Evolutionary conservation across 192 early-diverging fungal genomes (phyloP).

Genomic region (Neocallimastix lanati): DNA sequence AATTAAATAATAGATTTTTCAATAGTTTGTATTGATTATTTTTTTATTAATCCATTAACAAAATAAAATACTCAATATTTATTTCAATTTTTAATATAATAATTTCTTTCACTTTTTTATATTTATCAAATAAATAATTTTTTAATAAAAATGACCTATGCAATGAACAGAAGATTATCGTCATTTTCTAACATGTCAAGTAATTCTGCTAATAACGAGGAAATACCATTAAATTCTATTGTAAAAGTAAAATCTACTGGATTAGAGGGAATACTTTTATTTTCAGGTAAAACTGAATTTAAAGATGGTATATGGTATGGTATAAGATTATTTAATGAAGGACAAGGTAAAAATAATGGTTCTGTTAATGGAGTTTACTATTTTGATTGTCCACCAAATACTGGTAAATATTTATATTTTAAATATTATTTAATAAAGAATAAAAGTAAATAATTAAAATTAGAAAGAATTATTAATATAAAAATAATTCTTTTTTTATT

Average conservation of each 20-base stretch:
- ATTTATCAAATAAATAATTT: no score
- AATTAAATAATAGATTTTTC: no score
- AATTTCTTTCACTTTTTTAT: no score
- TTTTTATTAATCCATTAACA: no score
- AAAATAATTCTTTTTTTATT: no score
- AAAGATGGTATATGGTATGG: neutral
- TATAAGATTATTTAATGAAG: neutral
- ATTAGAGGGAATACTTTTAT: neutral
- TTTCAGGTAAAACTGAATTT: neutral
- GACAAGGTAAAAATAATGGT: neutral
- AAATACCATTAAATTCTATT: neutral
- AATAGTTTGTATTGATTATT: no score
- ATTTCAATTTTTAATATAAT: no score
- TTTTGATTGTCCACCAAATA: neutral
- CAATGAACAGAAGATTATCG: neutral
- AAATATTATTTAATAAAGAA: no score
- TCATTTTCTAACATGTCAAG: neutral
- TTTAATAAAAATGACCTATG: neutral
- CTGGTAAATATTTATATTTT: neutral
- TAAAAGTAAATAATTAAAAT: no score
- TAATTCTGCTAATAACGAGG: neutral
- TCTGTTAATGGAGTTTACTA: neutral
- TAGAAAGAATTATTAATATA: no score
- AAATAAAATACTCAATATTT: no score
- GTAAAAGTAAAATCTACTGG: neutral